Evolutionary conservation across 495 filamentous ascomycete genomes (phyloP).

Genomic region (Friedmanniomyces simplex): DNA sequence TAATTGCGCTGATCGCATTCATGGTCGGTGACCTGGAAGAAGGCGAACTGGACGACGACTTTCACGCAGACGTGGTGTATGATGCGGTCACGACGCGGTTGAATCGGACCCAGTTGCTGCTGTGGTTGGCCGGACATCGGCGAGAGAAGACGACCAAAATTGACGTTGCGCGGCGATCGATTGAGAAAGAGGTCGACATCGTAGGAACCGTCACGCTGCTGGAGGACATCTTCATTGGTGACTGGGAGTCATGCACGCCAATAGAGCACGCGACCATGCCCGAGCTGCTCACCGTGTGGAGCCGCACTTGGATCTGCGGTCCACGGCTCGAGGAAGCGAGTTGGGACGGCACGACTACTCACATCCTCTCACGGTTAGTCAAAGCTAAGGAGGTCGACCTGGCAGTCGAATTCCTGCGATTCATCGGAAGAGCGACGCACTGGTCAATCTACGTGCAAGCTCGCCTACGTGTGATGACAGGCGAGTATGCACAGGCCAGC

Average conservation of each 20-base stretch:
- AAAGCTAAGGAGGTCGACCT: slow-evolving; percentile 25
- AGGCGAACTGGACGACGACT: slow-evolving; percentile 49
- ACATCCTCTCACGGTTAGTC: slow-evolving; percentile 47
- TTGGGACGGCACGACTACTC: slow-evolving; percentile 38
- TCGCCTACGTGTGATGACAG: slow-evolving; percentile 61
- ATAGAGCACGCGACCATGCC: background rate
- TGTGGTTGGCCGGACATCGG: slow-evolving; percentile 56
- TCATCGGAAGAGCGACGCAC: slow-evolving; percentile 46
- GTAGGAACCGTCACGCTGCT: slow-evolving; percentile 17
- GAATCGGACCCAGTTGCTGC: slow-evolving; percentile 63
- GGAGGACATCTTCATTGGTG: slow-evolving; percentile 24
- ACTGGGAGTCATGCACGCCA: slow-evolving; percentile 18
- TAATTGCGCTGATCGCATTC: slow-evolving; percentile 74
- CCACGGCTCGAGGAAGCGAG: slow-evolving; percentile 8
- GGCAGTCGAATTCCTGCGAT: slow-evolving; percentile 44
- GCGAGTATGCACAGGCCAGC: slow-evolving; percentile 61
- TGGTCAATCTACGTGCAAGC: slow-evolving; percentile 86
- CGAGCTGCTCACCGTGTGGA: slow-evolving; percentile 30
- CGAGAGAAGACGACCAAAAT: background rate
- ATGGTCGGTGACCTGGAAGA: slow-evolving; percentile 67
- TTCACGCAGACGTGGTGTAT: slow-evolving; percentile 57
- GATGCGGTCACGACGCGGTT: slow-evolving; percentile 54
- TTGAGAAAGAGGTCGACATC: background rate
- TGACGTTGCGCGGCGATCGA: background rate
- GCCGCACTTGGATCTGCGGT: slow-evolving; percentile 23